Percentiles rank a stretch among this genome's conserved stretches.
phyloP scores from a whole-genome alignment of 2,329 filamentous ascomycete species.

The Colletotrichum sp. region DNA sequence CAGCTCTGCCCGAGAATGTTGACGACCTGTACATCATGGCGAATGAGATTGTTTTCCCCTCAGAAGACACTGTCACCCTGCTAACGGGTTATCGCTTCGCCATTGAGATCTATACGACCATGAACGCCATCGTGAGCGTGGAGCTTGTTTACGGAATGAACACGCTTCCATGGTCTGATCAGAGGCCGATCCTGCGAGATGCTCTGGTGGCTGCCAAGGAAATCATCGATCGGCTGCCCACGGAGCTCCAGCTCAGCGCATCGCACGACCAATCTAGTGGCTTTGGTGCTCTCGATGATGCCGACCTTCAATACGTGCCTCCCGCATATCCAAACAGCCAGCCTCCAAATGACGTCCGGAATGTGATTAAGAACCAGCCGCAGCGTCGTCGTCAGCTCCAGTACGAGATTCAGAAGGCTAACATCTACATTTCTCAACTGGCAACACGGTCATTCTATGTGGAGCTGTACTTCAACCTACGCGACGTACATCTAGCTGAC shows the following conservation, averaged over 20 bases:
- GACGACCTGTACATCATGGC: slow-evolving; percentile 83
- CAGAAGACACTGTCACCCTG: slow-evolving; percentile 69
- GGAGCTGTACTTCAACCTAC: slow-evolving; percentile 82
- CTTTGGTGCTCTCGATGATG: slow-evolving; percentile 47
- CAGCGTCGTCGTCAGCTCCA: slow-evolving; percentile 65
- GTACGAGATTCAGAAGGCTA: slow-evolving; percentile 90
- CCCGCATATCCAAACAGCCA: slow-evolving; percentile 52
- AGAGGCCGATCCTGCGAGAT: slow-evolving; percentile 74
- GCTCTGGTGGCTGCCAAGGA: slow-evolving; percentile 74
- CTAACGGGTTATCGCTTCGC: slow-evolving; percentile 83
- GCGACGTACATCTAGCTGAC: slow-evolving; percentile 65
- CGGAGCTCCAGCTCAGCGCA: slow-evolving; percentile 66
- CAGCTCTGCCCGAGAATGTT: slow-evolving; percentile 79
- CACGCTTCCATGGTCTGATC: slow-evolving; percentile 78
- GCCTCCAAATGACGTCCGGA: slow-evolving; percentile 55
- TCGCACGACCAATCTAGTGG: slow-evolving; percentile 37
- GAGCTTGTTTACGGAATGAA: slow-evolving; percentile 84
- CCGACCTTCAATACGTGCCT: slow-evolving; percentile 56
- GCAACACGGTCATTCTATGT: slow-evolving; percentile 85
- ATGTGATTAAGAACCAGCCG: slow-evolving; percentile 53
- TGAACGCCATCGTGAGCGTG: slow-evolving; percentile 78
- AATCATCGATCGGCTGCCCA: slow-evolving; percentile 70
- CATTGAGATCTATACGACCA: slow-evolving; percentile 79
- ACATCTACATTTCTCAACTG: slow-evolving; percentile 83
- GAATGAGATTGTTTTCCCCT: slow-evolving; percentile 73